These are phyloP conservation scores for Pichia gijzeniarum DNA, from an alignment of 805 yeast genomes.

Conservation along the genomic window DNA sequence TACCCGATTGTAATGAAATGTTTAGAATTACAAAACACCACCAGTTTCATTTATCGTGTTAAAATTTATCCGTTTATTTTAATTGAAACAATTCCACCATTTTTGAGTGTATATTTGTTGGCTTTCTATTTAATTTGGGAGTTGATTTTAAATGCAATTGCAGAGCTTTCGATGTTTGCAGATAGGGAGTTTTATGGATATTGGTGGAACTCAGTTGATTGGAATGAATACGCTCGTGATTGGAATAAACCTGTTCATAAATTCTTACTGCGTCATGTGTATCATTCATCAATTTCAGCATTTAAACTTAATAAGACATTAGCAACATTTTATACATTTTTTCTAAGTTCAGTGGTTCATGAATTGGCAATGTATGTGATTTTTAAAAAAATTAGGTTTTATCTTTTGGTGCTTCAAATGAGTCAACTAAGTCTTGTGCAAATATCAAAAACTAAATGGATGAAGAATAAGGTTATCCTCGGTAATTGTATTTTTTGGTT, in stretches of 20 bases:
- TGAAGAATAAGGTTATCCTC: slow-evolving; percentile 49
- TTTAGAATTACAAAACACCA: slow-evolving; percentile 38
- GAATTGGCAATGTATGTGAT: slow-evolving; percentile 90
- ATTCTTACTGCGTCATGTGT: slow-evolving; percentile 86
- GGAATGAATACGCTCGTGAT: slow-evolving; percentile 88
- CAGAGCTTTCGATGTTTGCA: slow-evolving; percentile 79
- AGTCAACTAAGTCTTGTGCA: slow-evolving; percentile 75
- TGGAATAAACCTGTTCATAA: slow-evolving; percentile 96
- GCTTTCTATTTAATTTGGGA: slow-evolving; percentile 94
- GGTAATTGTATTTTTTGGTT: slow-evolving; percentile 88
- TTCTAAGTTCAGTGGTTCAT: slow-evolving; percentile 77
- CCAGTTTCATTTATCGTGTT: slow-evolving; percentile 41
- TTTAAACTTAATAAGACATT: slow-evolving; percentile 53
- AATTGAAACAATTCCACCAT: slow-evolving; percentile 73
- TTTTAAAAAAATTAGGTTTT: slow-evolving; percentile 74
- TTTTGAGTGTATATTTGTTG: slow-evolving; percentile 66
- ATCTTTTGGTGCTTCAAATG: slow-evolving; percentile 77
- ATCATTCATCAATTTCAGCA: slow-evolving; percentile 81
- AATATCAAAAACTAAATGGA: slow-evolving; percentile 50
- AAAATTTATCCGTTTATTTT: slow-evolving; percentile 50
- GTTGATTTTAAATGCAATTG: slow-evolving; percentile 80
- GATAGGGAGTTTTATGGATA: slow-evolving; percentile 92
- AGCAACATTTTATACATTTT: slow-evolving; percentile 74
- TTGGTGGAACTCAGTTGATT: slow-evolving; percentile 96
- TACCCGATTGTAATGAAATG: slow-evolving; percentile 69